phyloP scores from a whole-genome alignment of 108 stramenopile species.

The Asterionellopsis glacialis region DNA sequence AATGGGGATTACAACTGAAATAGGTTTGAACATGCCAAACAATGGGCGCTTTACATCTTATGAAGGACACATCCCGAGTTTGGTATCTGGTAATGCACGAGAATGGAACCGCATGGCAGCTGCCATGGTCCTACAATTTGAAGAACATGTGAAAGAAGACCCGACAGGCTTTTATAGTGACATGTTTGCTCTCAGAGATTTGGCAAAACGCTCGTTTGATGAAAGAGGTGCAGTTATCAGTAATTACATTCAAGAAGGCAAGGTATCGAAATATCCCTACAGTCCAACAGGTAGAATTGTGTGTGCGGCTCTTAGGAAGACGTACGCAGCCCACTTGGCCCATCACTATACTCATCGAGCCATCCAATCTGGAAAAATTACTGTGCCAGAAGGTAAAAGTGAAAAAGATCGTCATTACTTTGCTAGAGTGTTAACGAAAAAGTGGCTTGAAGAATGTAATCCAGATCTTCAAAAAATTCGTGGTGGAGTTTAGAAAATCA shows the following conservation, averaged over 20 bases:
- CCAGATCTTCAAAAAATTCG: no score
- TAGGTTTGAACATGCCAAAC: not conserved
- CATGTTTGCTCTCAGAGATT: constrained; percentile 2
- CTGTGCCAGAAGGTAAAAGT: no score
- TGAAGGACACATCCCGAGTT: constrained; percentile 1
- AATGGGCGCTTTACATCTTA: constrained; percentile 1
- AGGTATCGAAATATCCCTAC: no score
- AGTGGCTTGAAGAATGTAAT: no score
- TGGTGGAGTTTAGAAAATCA: no score
- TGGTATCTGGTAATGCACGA: not conserved
- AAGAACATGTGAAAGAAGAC: not conserved
- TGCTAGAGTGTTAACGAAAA: no score
- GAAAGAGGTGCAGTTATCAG: no score
- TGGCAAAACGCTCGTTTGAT: not conserved
- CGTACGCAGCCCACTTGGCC: not conserved
- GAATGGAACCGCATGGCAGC: constrained; percentile 1
- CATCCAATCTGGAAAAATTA: no score
- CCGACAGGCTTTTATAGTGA: not conserved
- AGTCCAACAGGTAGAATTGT: no score
- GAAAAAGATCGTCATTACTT: no score
- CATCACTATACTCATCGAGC: not conserved
- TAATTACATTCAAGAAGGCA: no score
- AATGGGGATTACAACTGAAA: not conserved
- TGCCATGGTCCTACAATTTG: not conserved
- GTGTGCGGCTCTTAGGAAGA: no score